Conservation (phyloP, 305 asterid species). For the Fraxinus baroniana region DNA sequence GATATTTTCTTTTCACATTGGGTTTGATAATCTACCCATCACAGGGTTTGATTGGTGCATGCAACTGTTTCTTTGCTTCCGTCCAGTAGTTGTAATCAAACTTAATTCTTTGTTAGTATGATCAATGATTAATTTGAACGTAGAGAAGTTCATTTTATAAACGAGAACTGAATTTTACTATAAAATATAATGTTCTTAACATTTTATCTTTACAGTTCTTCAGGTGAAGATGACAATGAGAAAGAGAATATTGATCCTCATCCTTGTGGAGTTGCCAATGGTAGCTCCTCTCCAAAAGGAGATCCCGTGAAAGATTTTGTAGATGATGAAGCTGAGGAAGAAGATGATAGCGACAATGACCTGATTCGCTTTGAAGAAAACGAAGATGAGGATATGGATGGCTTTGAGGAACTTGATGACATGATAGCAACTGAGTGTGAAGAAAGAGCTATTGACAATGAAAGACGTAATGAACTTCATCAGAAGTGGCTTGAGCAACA, state of each 20-base stretch:
- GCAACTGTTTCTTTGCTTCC: neutral
- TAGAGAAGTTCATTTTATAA: constrained; percentile 3
- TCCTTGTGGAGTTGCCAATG: constrained; percentile 31
- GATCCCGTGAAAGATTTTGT: constrained; percentile 73
- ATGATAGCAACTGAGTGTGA: constrained; percentile 67
- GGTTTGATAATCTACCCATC: constrained; percentile 15
- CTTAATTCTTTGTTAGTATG: constrained; percentile 13
- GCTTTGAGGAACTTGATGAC: constrained; percentile 72
- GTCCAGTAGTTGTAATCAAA: neutral
- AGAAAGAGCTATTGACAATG: constrained; percentile 62
- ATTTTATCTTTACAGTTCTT: constrained; percentile 53
- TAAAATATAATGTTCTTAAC: constrained; percentile 6
- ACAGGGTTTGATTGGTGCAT: neutral
- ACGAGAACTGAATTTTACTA: constrained; percentile 7
- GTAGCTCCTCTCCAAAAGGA: constrained; percentile 43
- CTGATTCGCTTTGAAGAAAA: constrained; percentile 47
- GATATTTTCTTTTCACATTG: neutral
- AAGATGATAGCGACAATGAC: constrained; percentile 80
- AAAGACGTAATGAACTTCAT: constrained; percentile 81
- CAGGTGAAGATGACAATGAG: constrained; percentile 73
- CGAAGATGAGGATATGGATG: constrained; percentile 70
- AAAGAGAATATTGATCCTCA: constrained; percentile 63
- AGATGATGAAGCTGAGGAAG: constrained; percentile 95
- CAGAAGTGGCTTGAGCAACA: constrained; percentile 97
- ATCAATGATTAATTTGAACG: constrained; percentile 13